Evolutionary conservation across 768 basidiomycete genomes (phyloP), one percentile per base, ranked within the genome.

Genomic region (Pholiota conissans): DNA sequence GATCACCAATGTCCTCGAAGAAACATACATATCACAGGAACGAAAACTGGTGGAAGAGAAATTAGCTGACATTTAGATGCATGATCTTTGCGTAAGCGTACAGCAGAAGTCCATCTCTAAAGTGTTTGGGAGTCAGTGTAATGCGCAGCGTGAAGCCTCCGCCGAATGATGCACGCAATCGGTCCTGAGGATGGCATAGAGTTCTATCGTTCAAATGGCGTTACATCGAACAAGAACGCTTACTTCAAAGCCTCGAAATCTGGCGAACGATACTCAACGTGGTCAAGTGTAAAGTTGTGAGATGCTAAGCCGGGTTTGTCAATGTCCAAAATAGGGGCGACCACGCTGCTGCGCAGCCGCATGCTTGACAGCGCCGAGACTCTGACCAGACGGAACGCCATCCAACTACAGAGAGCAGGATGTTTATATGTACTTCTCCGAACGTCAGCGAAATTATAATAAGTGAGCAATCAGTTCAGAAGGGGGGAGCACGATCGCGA

Each of bases 1-100:
- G 16, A 18, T 6, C 13, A 13, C 28, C 27, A 55, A 39, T 29
- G 5, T 20, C 28, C 18, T 32, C 22, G 22, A 20, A 9, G 18
- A 57, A 28, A 60, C 63, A 14, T 56, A 68, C 67, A 67, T 37
- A 69, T 60, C 42, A 69, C 24, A 4, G 67, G 67, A 42, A 69
- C 55, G 45, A 63, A 69, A 50, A 69, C 67, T 69, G 52, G 47
- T 46, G 54, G 53, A 11, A 3, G 30, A 39, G 14, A 3, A 22
- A 14, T 50, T 20, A 29, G 13, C 42, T 20, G 29, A 46, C 20
- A 4, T 16, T 24, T 8, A 24, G 8, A 11, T 24, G 5, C 11
- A 24, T 34, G 11, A 3, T 20, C 13, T 24, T 10, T 22, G 11
- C 11, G 22, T 46, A 11, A 28, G 26, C 53, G 42, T 46, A 54